Conservation (phyloP, 148 eudicot species). For the Cornus florida region DNA sequence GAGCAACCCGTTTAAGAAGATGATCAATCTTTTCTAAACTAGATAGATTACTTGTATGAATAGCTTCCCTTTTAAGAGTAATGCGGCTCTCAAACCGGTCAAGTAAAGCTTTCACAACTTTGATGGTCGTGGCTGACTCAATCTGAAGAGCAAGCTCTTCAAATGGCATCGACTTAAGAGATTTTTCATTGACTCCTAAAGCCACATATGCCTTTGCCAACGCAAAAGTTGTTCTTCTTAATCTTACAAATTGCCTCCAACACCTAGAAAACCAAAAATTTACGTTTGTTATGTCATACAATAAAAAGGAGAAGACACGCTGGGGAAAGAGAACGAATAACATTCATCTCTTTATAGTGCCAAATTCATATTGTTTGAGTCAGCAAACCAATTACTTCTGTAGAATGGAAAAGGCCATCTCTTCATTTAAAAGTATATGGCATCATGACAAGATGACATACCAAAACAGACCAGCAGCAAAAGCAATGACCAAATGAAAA, state of each 20-base stretch:
- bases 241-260: conserved; percentile 40
- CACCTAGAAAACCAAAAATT: conserved; percentile 14
- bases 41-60: conserved; percentile 10
- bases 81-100: conserved; percentile 44
- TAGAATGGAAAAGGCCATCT: not conserved
- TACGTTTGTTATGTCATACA: too few species aligned
- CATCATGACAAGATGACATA: too few species aligned
- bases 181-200: conserved; percentile 32
- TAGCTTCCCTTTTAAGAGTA: conserved; percentile 20
- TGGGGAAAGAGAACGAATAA: not conserved
- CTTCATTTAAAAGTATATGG: not conserved
- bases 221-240: conserved; percentile 39
- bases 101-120: conserved; percentile 32
- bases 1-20: conserved; percentile 44
- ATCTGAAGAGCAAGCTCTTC: conserved; percentile 46
- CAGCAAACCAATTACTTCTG: not conserved
- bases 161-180: conserved; percentile 43
- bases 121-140: conserved; percentile 35
- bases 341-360: not conserved
- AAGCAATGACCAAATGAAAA: not conserved
- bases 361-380: not conserved
- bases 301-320: not conserved
- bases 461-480: not conserved
- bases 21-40: conserved; percentile 49
- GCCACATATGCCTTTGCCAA: conserved; percentile 31